phyloP scores from a whole-genome alignment of 495 filamentous ascomycete genomes.

The Neurospora sp. region DNA sequence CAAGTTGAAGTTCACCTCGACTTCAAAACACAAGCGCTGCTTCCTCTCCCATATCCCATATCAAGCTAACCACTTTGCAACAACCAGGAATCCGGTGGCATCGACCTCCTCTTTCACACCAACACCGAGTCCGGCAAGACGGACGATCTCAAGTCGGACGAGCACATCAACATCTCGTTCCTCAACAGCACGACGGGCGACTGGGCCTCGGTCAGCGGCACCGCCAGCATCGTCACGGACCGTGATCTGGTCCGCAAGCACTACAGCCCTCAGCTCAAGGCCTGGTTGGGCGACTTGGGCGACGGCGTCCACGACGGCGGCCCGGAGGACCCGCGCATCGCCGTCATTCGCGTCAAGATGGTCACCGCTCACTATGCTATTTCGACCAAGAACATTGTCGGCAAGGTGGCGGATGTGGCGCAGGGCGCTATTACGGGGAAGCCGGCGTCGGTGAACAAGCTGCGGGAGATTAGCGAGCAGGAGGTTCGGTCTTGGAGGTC shows the following conservation, averaged over 20 bases:
- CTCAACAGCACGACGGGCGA: constrained; percentile 60
- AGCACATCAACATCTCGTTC: constrained; percentile 80
- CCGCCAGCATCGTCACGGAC: constrained; percentile 56
- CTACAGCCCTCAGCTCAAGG: constrained; percentile 66
- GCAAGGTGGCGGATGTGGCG: constrained; percentile 57
- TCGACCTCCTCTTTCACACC: constrained; percentile 88
- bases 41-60: neutral
- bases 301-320: constrained; percentile 81
- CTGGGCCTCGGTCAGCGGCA: constrained; percentile 71
- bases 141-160: constrained; percentile 62
- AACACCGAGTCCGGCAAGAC: constrained; percentile 92
- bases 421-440: constrained; percentile 67
- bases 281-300: constrained; percentile 85
- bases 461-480: constrained; percentile 62
- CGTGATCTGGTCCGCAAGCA: constrained; percentile 59
- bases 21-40: neutral
- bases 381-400: constrained; percentile 40
- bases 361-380: constrained; percentile 54
- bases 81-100: constrained; percentile 57
- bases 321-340: constrained; percentile 70
- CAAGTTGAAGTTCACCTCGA: neutral
- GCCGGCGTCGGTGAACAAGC: constrained; percentile 61
- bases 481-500: constrained; percentile 50
- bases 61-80: neutral
- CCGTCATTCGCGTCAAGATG: constrained; percentile 55